phyloP scores from a whole-genome alignment of 768 basidiomycete genomes.

The Leccinum fibrillosum region DNA sequence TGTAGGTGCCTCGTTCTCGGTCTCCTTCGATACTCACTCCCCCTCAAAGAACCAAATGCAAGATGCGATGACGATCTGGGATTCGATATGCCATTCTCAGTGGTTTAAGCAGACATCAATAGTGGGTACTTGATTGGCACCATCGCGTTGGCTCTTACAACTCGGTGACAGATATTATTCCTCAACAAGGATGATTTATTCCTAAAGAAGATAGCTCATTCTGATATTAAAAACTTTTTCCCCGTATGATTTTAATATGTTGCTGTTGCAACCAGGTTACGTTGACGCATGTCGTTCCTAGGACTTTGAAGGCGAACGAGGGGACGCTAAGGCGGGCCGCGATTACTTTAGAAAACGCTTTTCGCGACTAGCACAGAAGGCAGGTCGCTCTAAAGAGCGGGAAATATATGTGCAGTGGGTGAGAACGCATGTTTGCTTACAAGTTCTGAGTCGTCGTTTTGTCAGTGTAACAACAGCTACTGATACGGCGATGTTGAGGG shows the following conservation, averaged over 20 bases:
- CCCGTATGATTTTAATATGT: slow-evolving; percentile 48
- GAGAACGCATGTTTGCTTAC: background rate
- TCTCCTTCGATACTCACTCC: background rate
- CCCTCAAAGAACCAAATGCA: slow-evolving; percentile 89
- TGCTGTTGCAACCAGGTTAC: background rate
- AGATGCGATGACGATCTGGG: slow-evolving; percentile 98
- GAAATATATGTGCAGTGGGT: slow-evolving; percentile 94
- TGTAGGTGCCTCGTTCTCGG: slow-evolving; percentile 42
- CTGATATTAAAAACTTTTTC: slow-evolving; percentile 87
- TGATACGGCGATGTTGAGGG: slow-evolving; percentile 81
- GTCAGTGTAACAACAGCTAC: slow-evolving; percentile 83
- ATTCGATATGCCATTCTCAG: slow-evolving; percentile 95
- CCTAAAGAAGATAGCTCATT: slow-evolving; percentile 73
- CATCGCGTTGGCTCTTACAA: slow-evolving; percentile 1
- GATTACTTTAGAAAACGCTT: slow-evolving; percentile 92
- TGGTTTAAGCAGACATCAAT: slow-evolving; percentile 96
- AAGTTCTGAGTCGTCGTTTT: slow-evolving; percentile 5
- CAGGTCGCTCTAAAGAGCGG: slow-evolving; percentile 78
- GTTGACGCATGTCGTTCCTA: slow-evolving; percentile 26
- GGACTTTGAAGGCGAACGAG: slow-evolving; percentile 82
- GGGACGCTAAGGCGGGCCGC: slow-evolving; percentile 70
- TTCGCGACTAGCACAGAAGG: slow-evolving; percentile 76
- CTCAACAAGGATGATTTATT: slow-evolving; percentile 96
- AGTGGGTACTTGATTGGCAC: slow-evolving; percentile 41
- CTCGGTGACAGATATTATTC: slow-evolving; percentile 71